phyloP scores from a whole-genome alignment of 441 rosid genomes.

The Erodium chrysanthum region DNA sequence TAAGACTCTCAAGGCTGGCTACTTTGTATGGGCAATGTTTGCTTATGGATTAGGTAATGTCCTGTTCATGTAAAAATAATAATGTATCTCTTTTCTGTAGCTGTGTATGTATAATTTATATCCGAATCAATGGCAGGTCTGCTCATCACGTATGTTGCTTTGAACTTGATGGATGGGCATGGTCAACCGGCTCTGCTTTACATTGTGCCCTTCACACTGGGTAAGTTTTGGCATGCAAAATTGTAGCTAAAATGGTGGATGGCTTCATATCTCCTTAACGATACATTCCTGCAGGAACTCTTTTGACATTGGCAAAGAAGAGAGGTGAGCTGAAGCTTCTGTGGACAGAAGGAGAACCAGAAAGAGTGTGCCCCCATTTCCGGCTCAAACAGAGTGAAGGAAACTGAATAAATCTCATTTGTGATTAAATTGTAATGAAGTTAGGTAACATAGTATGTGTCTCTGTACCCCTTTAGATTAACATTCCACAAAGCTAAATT shows the following conservation, averaged over 20 bases:
- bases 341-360: conserved; percentile 75
- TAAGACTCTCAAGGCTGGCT: conserved; percentile 72
- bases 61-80: too few species aligned
- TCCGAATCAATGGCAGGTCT: conserved; percentile 34
- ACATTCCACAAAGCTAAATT: too few species aligned
- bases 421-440: background rate
- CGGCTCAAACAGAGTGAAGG: conserved; percentile 26
- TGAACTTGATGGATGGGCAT: conserved; percentile 73
- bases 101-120: too few species aligned
- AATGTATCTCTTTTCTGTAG: background rate
- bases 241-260: too few species aligned
- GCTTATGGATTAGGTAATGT: conserved; percentile 78
- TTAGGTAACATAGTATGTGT: too few species aligned
- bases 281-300: conserved; percentile 63
- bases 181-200: conserved; percentile 71
- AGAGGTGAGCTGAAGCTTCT: conserved; percentile 70
- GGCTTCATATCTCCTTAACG: too few species aligned
- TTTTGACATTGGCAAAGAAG: conserved; percentile 62
- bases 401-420: background rate
- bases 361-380: conserved; percentile 61
- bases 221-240: conserved; percentile 26
- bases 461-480: too few species aligned
- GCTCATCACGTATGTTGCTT: conserved; percentile 52
- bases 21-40: conserved; percentile 80
- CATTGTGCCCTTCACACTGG: conserved; percentile 61